These are phyloP conservation scores for Esteya vermicola DNA, from an alignment of 2,329 filamentous ascomycete species.

Conservation along the genomic window DNA sequence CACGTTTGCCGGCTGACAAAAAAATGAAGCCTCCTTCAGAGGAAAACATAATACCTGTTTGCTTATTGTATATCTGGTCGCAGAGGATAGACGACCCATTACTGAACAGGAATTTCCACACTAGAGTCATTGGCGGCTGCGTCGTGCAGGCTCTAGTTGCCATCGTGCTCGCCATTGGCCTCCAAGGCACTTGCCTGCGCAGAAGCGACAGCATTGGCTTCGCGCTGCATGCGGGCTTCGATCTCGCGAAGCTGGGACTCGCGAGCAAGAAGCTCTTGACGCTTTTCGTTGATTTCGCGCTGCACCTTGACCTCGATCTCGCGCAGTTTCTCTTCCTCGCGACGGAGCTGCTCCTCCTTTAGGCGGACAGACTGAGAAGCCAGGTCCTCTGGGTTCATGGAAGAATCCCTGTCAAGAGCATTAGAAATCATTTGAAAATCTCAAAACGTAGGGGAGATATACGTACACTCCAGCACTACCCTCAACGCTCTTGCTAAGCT, in stretches of 20 bases:
- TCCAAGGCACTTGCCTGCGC: constrained; percentile 21
- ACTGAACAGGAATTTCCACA: constrained; percentile 7
- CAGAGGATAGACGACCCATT: neutral
- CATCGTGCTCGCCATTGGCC: constrained; percentile 41
- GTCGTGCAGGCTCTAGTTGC: constrained; percentile 23
- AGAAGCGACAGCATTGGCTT: constrained; percentile 45
- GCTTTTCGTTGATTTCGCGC: constrained; percentile 99
- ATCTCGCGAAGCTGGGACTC: constrained; percentile 99
- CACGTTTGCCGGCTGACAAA: neutral
- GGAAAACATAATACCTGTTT: too few species aligned
- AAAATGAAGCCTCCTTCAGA: neutral
- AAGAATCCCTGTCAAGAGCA: constrained; percentile 47
- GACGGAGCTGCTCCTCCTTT: constrained; percentile 98
- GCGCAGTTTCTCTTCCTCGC: constrained; percentile 98
- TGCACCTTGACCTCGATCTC: constrained; percentile 99
- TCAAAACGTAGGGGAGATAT: constrained; percentile 2
- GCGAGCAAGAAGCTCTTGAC: constrained; percentile 91
- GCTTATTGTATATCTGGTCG: neutral
- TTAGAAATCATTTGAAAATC: constrained; percentile 24
- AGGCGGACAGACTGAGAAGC: constrained; percentile 94
- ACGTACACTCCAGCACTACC: constrained; percentile 78
- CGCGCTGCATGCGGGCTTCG: constrained; percentile 90
- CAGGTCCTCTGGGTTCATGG: constrained; percentile 95
- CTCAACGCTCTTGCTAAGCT: constrained; percentile 98
- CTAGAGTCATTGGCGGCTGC: neutral